Conservation (phyloP, 176 grass and related monocot genomes). For the Phoenix dactylifera region DNA sequence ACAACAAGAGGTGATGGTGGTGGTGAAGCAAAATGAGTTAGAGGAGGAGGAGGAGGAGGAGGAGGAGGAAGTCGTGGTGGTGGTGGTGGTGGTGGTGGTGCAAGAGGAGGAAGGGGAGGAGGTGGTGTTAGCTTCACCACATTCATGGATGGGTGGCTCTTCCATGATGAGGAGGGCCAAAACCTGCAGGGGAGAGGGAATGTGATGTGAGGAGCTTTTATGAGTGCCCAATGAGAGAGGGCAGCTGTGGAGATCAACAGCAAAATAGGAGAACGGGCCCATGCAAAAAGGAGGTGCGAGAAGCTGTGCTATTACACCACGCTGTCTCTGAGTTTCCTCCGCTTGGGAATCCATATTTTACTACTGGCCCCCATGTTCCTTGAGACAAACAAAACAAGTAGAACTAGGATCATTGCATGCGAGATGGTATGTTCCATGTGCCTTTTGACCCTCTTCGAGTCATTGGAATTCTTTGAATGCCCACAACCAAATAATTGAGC, state of each 20-base stretch:
- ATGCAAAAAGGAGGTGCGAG: background rate
- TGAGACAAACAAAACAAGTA: too few relatives aligned
- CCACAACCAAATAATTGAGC: too few relatives aligned
- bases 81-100: constrained; percentile 8
- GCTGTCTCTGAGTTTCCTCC: too few relatives aligned
- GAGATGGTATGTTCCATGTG: too few relatives aligned
- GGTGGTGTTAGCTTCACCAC: constrained; percentile 30
- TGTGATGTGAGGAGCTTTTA: constrained; percentile 35
- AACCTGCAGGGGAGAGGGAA: background rate
- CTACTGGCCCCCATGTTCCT: too few relatives aligned
- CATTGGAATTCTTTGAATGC: too few relatives aligned
- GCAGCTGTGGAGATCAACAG: background rate
- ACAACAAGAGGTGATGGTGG: constrained; percentile 4
- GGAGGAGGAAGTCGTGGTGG: constrained; percentile 22
- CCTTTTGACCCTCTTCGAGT: too few relatives aligned
- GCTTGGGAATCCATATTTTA: too few relatives aligned
- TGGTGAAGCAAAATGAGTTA: constrained; percentile 20
- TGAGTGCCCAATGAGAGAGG: background rate
- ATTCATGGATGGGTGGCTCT: constrained; percentile 30
- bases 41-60: constrained; percentile 23
- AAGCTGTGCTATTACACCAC: background rate
- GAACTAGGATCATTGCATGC: too few relatives aligned
- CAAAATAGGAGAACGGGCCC: background rate
- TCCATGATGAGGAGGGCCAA: background rate
- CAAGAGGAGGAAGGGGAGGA: constrained; percentile 20